Evolutionary conservation across 208 protist species (phyloP).

Genomic region (Vickermania ingenoplastis): DNA sequence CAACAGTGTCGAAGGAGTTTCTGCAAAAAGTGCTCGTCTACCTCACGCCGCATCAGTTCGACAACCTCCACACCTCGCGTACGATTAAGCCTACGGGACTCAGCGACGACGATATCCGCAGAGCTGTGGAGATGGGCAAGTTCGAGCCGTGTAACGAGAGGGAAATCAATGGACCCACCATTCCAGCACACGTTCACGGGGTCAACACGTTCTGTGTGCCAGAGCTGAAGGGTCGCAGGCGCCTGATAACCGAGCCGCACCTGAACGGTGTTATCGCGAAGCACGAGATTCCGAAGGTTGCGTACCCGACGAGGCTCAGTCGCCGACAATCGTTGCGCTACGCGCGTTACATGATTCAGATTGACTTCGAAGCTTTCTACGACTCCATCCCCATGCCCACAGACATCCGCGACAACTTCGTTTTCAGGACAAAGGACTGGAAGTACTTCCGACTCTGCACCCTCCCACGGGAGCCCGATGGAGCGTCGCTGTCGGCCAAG

Average conservation of each 20-base stretch:
- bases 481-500: background rate
- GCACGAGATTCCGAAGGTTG: background rate
- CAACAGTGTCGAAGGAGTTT: background rate
- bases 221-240: background rate
- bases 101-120: background rate
- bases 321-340: background rate
- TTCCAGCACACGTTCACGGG: background rate
- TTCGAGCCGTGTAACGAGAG: background rate
- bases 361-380: conserved; percentile 2
- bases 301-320: background rate
- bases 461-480: background rate
- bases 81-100: background rate
- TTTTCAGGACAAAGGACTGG: background rate
- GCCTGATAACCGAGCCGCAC: background rate
- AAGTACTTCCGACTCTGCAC: background rate
- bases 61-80: background rate
- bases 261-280: background rate
- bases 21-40: background rate
- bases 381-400: background rate
- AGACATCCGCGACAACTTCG: background rate
- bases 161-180: background rate
- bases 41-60: background rate
- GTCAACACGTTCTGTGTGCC: background rate
- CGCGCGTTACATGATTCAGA: background rate
- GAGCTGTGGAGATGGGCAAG: background rate